phyloP scores from a whole-genome alignment of 345 rosid species.

The Boechera retrofracta region DNA sequence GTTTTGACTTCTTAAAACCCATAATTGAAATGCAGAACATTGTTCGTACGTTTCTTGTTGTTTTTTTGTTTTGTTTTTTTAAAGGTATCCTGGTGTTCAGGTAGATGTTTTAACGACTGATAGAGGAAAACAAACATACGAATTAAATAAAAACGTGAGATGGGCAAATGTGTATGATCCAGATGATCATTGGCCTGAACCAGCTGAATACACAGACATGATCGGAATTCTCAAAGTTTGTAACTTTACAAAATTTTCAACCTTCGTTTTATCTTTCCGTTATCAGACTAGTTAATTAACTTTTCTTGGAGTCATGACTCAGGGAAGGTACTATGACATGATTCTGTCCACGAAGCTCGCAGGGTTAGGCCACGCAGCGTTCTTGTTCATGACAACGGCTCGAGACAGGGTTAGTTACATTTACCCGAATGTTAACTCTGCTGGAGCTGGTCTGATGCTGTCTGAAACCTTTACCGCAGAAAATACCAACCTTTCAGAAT shows the following conservation, averaged over 20 bases:
- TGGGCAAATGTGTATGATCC: conserved; percentile 91
- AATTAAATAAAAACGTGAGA: conserved; percentile 91
- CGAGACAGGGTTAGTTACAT: conserved; percentile 82
- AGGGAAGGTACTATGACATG: conserved; percentile 96
- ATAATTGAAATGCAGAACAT: conserved; percentile 3
- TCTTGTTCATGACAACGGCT: conserved; percentile 87
- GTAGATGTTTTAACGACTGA: conserved; percentile 73
- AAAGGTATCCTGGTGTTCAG: conserved; percentile 89
- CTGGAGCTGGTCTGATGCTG: conserved; percentile 86
- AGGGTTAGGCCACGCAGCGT: conserved; percentile 90
- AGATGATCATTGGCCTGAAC: conserved; percentile 87
- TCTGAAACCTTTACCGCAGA: conserved; percentile 78
- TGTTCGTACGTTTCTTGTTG: not conserved
- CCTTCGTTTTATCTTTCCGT: not conserved
- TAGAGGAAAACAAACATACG: conserved; percentile 92
- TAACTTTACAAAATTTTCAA: not conserved
- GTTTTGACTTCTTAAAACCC: not conserved
- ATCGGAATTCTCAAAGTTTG: conserved; percentile 80
- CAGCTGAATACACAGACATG: conserved; percentile 85
- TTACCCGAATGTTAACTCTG: conserved; percentile 94
- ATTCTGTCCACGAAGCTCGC: conserved; percentile 87
- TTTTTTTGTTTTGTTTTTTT: not conserved
- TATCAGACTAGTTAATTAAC: not conserved
- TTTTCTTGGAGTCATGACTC: conserved; percentile 25
- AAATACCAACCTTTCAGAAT: conserved; percentile 69